A percentile compares a stretch with the other conserved stretches of the same genome.
Conservation (phyloP, 768 basidiomycete genomes). For the Macrolepiota dolichaula region DNA sequence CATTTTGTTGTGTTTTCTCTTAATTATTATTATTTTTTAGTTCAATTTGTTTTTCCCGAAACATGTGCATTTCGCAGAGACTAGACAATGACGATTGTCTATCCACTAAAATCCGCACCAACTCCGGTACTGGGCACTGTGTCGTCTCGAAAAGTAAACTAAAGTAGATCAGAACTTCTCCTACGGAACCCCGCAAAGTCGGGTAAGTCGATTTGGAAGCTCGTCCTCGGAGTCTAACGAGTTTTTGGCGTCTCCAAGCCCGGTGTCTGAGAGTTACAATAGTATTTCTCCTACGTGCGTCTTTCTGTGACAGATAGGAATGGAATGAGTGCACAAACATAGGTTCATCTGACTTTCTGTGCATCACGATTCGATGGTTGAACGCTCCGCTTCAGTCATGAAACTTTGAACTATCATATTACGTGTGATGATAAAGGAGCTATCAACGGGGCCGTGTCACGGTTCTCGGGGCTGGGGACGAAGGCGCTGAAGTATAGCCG, state of each 20-base stretch:
- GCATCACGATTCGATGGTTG: neutral
- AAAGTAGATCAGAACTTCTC: neutral
- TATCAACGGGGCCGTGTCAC: too few species aligned
- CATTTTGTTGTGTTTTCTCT: neutral
- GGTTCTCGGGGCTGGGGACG: too few species aligned
- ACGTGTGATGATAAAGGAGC: too few species aligned
- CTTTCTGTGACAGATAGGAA: neutral
- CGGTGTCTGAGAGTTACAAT: neutral
- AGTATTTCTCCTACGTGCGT: neutral
- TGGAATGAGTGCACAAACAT: neutral
- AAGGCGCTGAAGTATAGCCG: too few species aligned
- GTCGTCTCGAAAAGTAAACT: too few species aligned
- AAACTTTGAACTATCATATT: too few species aligned
- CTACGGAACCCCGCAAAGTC: neutral
- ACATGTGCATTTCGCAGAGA: neutral
- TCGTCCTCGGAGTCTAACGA: neutral
- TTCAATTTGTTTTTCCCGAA: neutral
- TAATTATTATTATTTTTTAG: neutral
- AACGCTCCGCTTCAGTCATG: neutral
- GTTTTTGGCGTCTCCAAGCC: neutral
- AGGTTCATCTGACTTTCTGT: neutral
- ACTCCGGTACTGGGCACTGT: neutral
- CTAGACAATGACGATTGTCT: neutral
- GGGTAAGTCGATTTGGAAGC: neutral
- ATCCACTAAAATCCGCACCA: neutral